Evolutionary conservation across 169 alveolate species (phyloP).

Genomic region (Eimeria maxima): DNA sequence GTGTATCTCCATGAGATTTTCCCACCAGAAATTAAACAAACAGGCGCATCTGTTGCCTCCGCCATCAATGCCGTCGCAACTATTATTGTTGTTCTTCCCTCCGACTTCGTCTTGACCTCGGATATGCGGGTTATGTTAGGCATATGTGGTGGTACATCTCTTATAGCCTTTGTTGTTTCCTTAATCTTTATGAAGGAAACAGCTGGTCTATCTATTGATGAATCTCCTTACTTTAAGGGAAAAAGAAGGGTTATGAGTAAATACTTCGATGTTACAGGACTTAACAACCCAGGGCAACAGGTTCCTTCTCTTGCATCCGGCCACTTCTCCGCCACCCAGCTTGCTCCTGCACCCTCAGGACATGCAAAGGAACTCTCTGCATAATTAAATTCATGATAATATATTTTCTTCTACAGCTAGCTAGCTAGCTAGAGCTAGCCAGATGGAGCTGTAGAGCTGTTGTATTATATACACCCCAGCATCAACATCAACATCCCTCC

Average conservation of each 20-base stretch:
- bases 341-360: neutral
- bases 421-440: neutral
- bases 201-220: conserved; percentile 87
- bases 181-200: conserved; percentile 90
- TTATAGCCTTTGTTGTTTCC: conserved; percentile 86
- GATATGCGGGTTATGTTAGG: conserved; percentile 86
- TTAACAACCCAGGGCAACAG: conserved; percentile 52
- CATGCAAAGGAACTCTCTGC: conserved; percentile 7
- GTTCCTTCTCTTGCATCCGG: conserved; percentile 59
- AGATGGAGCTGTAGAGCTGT: too few relatives aligned
- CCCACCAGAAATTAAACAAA: conserved; percentile 92
- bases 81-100: conserved; percentile 88
- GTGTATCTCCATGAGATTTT: conserved; percentile 91
- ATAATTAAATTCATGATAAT: too few relatives aligned
- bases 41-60: conserved; percentile 90
- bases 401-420: too few relatives aligned
- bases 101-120: conserved; percentile 86
- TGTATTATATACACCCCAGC: too few relatives aligned
- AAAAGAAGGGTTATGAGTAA: conserved; percentile 75
- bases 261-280: conserved; percentile 61
- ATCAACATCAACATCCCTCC: too few relatives aligned
- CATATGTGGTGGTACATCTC: conserved; percentile 86
- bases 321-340: conserved; percentile 40
- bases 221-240: conserved; percentile 84
- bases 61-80: conserved; percentile 91